A percentile compares a stretch with the other conserved stretches of the same genome.
phyloP scores from a whole-genome alignment of 495 filamentous ascomycete genomes.

The Xylaria castorea region DNA sequence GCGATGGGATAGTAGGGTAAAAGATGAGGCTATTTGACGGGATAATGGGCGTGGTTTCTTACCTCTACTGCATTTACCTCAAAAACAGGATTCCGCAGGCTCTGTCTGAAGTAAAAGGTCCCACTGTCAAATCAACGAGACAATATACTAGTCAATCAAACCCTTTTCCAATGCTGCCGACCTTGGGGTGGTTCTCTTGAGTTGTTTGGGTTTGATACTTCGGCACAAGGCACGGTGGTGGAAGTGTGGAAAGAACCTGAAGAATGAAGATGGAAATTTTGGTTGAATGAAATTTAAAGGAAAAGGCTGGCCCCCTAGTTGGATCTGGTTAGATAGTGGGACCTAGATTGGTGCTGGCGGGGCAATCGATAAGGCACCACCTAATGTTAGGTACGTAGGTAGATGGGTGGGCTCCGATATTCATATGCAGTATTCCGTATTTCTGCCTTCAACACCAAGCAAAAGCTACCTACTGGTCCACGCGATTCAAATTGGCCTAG shows the following conservation, averaged over 20 bases:
- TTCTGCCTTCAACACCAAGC: conserved; percentile 12
- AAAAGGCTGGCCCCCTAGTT: not conserved
- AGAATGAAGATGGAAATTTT: conserved; percentile 25
- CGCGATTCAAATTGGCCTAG: not conserved
- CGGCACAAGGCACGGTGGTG: conserved; percentile 30
- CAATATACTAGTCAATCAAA: not conserved
- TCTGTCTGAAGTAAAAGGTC: not conserved
- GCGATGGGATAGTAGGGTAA: conserved; percentile 49
- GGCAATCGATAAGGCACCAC: conserved; percentile 28
- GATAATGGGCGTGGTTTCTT: conserved; percentile 34
- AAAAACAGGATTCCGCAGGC: not conserved
- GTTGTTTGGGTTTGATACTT: not conserved
- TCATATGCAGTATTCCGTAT: not conserved
- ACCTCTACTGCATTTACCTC: conserved; percentile 8
- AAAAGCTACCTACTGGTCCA: not conserved
- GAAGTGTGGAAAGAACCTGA: conserved; percentile 35
- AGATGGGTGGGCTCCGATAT: conserved; percentile 15
- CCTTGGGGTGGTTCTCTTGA: not conserved
- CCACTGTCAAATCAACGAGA: not conserved
- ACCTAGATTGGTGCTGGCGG: conserved; percentile 2
- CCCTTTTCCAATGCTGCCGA: not conserved
- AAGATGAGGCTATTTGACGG: conserved; percentile 62
- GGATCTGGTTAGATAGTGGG: conserved; percentile 30
- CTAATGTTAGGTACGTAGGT: not conserved
- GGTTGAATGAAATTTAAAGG: conserved; percentile 20